Base-by-base conservation (phyloP, 1,284 basidiomycete genomes). In the Leccinum proximum region DNA sequence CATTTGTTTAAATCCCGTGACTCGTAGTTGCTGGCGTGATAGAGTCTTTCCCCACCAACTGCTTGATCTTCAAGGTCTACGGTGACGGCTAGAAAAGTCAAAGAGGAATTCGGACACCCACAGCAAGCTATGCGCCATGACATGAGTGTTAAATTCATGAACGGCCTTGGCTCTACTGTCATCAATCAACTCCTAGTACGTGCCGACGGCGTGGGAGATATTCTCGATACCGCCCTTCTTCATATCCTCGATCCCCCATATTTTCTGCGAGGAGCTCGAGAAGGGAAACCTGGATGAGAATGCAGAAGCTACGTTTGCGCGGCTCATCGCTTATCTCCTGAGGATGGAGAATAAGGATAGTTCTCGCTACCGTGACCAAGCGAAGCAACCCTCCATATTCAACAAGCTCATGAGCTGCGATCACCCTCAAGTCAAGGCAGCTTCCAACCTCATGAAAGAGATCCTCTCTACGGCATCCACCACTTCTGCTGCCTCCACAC, bases 211-310 rank as follows among this genome's bases (percentile, higher is more conserved):
- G 74, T 85, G 62, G 79, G 77, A n/a, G 86, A 87, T 2, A 37
- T 74, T 2, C 79, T 81, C 53, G 72, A 88, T 2, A 64, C 73
- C 2, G 61, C 71, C 11, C 60, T 88, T 18, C 58, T 71, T 22
- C 70, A 68, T 1, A 80, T 88, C 16, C 79, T 83, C 3, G 78
- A 84, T 1, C 85, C 86, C 0, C 81, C 85, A 77, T 86, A 45
- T 87, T 87, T 67, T 87, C 67, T 67, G 70, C 1, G 65, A 76
- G 8, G 80, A 81, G 4, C 83, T 85, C 58, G 69, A 71, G 30
- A 70, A 67, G 10, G 76, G 76, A 2, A 67, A 70, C 16, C 71
- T 89, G 54, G 64, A 78, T 22, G 72, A 75, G 13, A 62, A 72
- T 9, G 79, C 74, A 0, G 77, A 81, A 63, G 64, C 68, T 1